These are phyloP conservation scores for Boletellus deceptivus DNA, from an alignment of 1,284 basidiomycete species.

Conservation along the genomic window DNA sequence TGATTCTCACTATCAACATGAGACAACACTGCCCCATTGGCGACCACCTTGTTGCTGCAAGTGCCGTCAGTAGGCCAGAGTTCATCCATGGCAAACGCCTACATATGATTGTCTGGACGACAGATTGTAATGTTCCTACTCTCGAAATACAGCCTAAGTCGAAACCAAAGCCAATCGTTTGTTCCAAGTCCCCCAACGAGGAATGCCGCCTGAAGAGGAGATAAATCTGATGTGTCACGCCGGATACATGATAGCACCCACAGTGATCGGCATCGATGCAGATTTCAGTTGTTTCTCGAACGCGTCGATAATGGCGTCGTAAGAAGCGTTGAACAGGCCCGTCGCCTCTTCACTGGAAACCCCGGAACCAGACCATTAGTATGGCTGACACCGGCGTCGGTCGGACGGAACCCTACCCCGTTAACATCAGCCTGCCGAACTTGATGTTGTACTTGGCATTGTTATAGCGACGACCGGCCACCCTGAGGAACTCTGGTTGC, in stretches of 20 bases:
- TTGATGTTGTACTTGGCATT: background rate
- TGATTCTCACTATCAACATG: slow-evolving; percentile 36
- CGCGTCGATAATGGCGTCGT: slow-evolving; percentile 23
- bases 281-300: slow-evolving; percentile 31
- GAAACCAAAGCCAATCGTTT: slow-evolving; percentile 42
- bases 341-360: slow-evolving; percentile 42
- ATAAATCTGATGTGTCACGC: background rate
- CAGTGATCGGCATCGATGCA: slow-evolving; percentile 29
- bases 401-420: background rate
- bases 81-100: background rate
- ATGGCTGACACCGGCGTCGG: slow-evolving; percentile 18
- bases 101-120: slow-evolving; percentile 11
- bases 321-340: slow-evolving; percentile 41
- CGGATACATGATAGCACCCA: slow-evolving; percentile 10
- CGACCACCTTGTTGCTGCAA: slow-evolving; percentile 38
- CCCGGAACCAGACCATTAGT: background rate
- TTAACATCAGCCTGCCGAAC: too few relatives aligned
- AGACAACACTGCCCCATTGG: too few relatives aligned
- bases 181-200: slow-evolving; percentile 43
- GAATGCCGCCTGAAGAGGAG: slow-evolving; percentile 15
- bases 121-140: too few relatives aligned
- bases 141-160: slow-evolving; percentile 30
- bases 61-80: background rate
- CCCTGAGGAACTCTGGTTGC: too few relatives aligned
- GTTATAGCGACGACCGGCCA: background rate